Conservation (phyloP, 768 basidiomycete genomes). For the Termitomyces sp. region DNA sequence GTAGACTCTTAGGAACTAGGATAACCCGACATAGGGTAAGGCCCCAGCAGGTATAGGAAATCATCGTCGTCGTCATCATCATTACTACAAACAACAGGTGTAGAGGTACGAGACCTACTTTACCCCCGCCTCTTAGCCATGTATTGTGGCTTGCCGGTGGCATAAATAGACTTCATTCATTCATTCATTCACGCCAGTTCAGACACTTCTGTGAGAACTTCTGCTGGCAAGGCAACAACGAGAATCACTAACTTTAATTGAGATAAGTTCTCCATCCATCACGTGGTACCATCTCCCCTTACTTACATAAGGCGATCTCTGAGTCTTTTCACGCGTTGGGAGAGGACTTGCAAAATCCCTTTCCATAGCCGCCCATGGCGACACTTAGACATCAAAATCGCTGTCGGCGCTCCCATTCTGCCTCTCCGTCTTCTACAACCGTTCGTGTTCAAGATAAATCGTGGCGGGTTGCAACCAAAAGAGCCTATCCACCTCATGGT, state of each 20-base stretch:
- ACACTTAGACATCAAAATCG: constrained; percentile 28
- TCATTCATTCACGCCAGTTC: background rate
- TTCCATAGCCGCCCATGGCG: constrained; percentile 18
- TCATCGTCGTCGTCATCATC: too few relatives aligned
- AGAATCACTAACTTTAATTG: background rate
- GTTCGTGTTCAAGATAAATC: constrained; percentile 28
- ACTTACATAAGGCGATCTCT: constrained; percentile 5
- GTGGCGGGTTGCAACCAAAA: constrained; percentile 42
- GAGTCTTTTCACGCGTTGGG: constrained; percentile 2
- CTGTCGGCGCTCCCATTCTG: constrained; percentile 52
- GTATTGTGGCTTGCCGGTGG: too few relatives aligned
- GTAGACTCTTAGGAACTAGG: too few relatives aligned
- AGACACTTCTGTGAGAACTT: background rate
- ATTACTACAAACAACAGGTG: too few relatives aligned
- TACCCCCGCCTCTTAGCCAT: too few relatives aligned
- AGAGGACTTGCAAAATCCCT: background rate
- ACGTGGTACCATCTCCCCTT: constrained; percentile 3
- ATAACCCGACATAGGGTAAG: too few relatives aligned
- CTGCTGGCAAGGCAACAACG: background rate
- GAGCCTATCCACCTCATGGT: constrained; percentile 37
- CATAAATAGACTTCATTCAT: too few relatives aligned
- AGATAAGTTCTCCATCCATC: background rate
- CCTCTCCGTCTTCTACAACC: constrained; percentile 31
- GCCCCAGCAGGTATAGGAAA: too few relatives aligned
- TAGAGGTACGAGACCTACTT: too few relatives aligned